phyloP scores from a whole-genome alignment of 2,329 filamentous ascomycete species.

The Phialophora tarda region DNA sequence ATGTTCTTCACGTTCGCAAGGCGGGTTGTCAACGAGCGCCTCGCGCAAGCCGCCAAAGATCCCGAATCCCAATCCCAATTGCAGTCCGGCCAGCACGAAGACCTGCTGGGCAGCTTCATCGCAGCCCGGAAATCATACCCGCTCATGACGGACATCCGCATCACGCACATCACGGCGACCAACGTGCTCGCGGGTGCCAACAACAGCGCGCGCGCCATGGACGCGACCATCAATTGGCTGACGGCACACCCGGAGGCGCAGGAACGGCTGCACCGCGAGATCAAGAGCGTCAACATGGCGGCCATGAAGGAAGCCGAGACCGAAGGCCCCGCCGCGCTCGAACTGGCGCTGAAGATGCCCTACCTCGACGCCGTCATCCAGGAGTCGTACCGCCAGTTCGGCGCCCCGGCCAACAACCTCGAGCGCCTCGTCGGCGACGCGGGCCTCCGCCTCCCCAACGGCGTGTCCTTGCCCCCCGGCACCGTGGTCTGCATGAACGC shows the following conservation, averaged over 20 bases:
- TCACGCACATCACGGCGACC: conserved; percentile 20
- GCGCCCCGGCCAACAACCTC: conserved; percentile 19
- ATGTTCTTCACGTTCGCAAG: conserved; percentile 20
- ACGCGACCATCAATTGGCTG: conserved; percentile 20
- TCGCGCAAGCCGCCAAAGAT: conserved; percentile 5
- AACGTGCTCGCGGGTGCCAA: conserved; percentile 15
- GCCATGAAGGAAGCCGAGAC: conserved; percentile 16
- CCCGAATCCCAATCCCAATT: conserved; percentile 8
- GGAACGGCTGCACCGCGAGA: conserved; percentile 16
- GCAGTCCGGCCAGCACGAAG: conserved; percentile 5
- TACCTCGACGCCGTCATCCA: conserved; percentile 21
- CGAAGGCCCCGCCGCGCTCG: conserved; percentile 17
- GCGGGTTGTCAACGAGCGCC: conserved; percentile 15
- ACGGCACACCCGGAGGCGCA: conserved; percentile 12
- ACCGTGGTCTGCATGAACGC: conserved; percentile 21
- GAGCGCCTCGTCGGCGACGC: conserved; percentile 5
- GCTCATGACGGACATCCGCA: conserved; percentile 13
- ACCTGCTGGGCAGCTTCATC: conserved; percentile 20
- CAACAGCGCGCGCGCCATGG: conserved; percentile 20
- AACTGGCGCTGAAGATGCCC: conserved; percentile 18
- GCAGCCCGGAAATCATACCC: conserved; percentile 10
- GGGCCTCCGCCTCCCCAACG: conserved; percentile 13
- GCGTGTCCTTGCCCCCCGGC: conserved; percentile 5
- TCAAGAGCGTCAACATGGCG: conserved; percentile 19
- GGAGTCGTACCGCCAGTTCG: conserved; percentile 20